Base-by-base conservation (phyloP, 176 grass and related monocot species). In the Elymus sibiricus region DNA sequence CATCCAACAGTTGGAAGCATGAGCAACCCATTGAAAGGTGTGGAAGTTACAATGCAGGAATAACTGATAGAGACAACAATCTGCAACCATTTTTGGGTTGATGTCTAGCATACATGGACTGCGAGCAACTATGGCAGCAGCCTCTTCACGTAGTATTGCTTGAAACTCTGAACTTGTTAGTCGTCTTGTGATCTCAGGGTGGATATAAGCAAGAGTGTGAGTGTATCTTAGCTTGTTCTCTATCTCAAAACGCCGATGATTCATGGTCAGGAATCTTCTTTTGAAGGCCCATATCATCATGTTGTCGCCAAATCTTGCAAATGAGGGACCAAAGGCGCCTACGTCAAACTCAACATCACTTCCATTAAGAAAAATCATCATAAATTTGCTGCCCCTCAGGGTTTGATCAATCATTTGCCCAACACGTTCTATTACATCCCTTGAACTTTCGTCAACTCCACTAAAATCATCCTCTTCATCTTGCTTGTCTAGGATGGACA, bases 321-420 rank as follows among this genome's bases (percentile, higher is more conserved):
- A 0, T 24, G 71, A 26, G 16, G 64, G 15, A 38, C 82, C 71
- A 65, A 84, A 51, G 8, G 2, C 16, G 1, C 1, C 3, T 19
- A 64, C 4, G 27, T 1, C 3, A 11, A 64, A 6, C 4, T 75
- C 82, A 0, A 64, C 69, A n/a, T 22, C 19, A 16, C 38, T 76
- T 3, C 82, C 82, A 32, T 64, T 76, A 25, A 49, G 40, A 25
- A 84, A 76, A 24, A 84, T 5, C 17, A 84, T 49, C 70, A 84
- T 24, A 16, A 64, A 76, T 63, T 26, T 75, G 2, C 5, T 44
- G 16, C 60, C 34, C 6, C 11, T 75, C 3, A 84, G 11, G 1
- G 2, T 2, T 0, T 1, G 9, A 22, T 31, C 0, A 24, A 74
- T 84, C 38, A 34, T 1, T 11, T 2, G 1, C 42, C 53, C 5